Conservation (phyloP, 345 rosid genomes). For the Camelina sativa region DNA sequence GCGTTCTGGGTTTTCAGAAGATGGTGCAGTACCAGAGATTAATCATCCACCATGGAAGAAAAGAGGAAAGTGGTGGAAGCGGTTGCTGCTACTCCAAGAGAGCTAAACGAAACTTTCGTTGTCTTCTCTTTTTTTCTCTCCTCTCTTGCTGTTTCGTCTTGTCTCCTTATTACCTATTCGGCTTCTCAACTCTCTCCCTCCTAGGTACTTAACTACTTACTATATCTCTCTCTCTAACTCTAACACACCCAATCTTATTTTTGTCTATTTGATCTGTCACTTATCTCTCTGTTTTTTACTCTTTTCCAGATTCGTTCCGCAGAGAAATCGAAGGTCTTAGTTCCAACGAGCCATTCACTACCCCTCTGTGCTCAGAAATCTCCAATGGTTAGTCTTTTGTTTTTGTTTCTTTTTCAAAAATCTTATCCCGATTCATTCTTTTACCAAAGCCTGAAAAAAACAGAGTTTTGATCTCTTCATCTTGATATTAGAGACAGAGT, state of each 20-base stretch:
- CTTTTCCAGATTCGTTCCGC: constrained; percentile 62
- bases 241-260: no score
- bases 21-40: constrained; percentile 58
- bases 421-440: not conserved
- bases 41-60: constrained; percentile 50
- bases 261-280: constrained; percentile 11
- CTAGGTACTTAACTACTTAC: constrained; percentile 65
- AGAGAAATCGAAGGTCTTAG: constrained; percentile 46
- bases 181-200: constrained; percentile 58
- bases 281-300: constrained; percentile 12
- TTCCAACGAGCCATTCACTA: constrained; percentile 39
- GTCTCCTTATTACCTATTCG: constrained; percentile 53
- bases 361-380: constrained; percentile 58
- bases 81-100: constrained; percentile 50
- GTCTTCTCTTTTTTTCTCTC: constrained; percentile 63
- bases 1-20: no score
- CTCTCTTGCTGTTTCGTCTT: constrained; percentile 66
- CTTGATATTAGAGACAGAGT: not conserved
- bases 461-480: constrained; percentile 16
- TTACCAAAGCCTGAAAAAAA: not conserved
- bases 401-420: not conserved
- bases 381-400: constrained; percentile 60
- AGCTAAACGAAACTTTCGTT: constrained; percentile 63
- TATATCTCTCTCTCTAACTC: not conserved
- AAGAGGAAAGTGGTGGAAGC: constrained; percentile 55